Evolutionary conservation across 2,329 filamentous ascomycete genomes (phyloP), one percentile per base, ranked within the genome.

Genomic region (Curvularia verruculosa): DNA sequence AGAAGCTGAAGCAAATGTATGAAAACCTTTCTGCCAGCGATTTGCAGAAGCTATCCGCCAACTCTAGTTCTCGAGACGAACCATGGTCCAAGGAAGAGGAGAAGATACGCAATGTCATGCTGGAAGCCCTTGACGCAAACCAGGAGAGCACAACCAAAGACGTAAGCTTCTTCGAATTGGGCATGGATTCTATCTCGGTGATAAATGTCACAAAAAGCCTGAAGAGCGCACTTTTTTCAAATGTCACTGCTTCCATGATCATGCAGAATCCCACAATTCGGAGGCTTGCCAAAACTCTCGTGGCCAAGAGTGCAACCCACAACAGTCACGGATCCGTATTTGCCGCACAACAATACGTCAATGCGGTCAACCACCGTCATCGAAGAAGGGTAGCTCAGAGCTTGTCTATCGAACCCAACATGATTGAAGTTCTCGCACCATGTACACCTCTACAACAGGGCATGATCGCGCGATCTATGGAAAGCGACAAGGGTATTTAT

Each of bases 401-500:
- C 3, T 77, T 96, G 0, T 75, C 76, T 0, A 61, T 88, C 1
- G 66, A 78, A 0, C 73, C 79, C 1, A 69, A 76, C 5, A 79
- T 86, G 1, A 83, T 96, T 9, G 89, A 95, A 68, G 85, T 85
- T 56, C 85, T 96, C 49, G 86, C 86, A 0, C 93, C 92, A 3
- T 96, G 93, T 70, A 96, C 93, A 0, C 85, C 92, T 0, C 79
- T 96, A 1, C 93, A 97, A 69, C 87, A 94, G 71, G 93, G 92
- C 0, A 94, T 97, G 80, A 86, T 96, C 48, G 89, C 89, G 5
- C 84, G 87, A 47, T 88, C 87, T 23, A 72, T 89, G 36, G 83
- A 85, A 9, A 85, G 79, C 18, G 76, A 82, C 0, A 72, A 78
- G 0, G 80, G 82, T 0, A 77, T 89, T 0, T 97, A 97, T 70